Evolutionary conservation across 2,329 filamentous ascomycete genomes (phyloP), one percentile per base, ranked within the genome.

Genomic region (Magnaporthiopsis rhizophila): DNA sequence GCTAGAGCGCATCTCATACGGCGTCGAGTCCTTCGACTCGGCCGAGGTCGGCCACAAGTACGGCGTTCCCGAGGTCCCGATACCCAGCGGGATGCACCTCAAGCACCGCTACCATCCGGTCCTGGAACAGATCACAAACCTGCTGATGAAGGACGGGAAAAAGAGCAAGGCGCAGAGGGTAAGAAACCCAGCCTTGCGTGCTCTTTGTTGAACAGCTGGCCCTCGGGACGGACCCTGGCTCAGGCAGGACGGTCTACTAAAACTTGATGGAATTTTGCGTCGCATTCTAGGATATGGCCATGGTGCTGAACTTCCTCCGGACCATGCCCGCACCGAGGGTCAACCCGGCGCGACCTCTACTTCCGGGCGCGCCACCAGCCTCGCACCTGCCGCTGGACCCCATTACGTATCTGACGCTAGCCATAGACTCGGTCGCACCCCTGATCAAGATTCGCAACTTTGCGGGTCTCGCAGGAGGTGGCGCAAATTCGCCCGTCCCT

Each of bases 91-190:
- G 36, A 74, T 81, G 72, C 83, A 91, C 76, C 78, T 94, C 70
- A 90, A 92, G 76, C 82, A 91, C 73, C 86, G 95, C 71, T 96
- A 98, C 74, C 90, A 97, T 73, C 86, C 91, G 1, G 83, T 97
- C 9, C 81, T 98, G 61, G 81, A 89, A 68, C 95, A 97, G 79
- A 83, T 98, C 70, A 97, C 92, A 24, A 93, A 92, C 74, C 81
- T 97, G 69, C 78, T 99, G 68, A 99, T 98, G 94, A 82, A 83
- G 71, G 86, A 98, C 76, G 95, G 95, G 70, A 96, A 97, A 81
- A 86, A 96, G 74, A 89, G 89, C 72, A 84, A 86, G 75, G 95
- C 95, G n/a, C 92, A 99, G 76, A 87, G 88, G 80, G 92, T 96
- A 82, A 65, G 85, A 74, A 66, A 67, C 64, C 30, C 30, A 30